These are phyloP conservation scores for Scheffersomyces parashehatae DNA, from an alignment of 1,139 yeast genomes.

Conservation along the genomic window DNA sequence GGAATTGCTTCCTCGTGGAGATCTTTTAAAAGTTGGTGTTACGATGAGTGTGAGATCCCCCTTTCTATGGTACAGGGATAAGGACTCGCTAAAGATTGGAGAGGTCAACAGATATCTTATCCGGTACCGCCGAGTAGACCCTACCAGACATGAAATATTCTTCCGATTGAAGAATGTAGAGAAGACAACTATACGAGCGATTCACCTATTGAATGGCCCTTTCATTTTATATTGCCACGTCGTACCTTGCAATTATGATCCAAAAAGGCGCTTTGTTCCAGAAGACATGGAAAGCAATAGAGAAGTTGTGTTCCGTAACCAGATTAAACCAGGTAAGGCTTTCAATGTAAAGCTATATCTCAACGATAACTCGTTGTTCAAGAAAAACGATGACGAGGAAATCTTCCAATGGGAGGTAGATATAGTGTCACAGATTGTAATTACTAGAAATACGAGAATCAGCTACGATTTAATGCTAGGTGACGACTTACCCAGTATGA, in stretches of 20 bases:
- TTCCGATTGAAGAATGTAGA: slow-evolving; percentile 54
- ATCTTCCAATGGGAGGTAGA: slow-evolving; percentile 22
- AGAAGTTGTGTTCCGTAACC: slow-evolving; percentile 40
- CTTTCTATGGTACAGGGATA: slow-evolving; percentile 43
- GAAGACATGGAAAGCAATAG: slow-evolving; percentile 20
- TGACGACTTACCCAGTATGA: slow-evolving; percentile 34
- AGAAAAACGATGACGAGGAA: slow-evolving; percentile 9
- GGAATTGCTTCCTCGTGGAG: too few species aligned
- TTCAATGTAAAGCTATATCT: slow-evolving; percentile 50
- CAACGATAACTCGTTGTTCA: slow-evolving; percentile 42
- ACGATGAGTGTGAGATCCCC: slow-evolving; percentile 1
- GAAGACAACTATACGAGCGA: slow-evolving; percentile 49
- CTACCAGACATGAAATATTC: slow-evolving; percentile 19
- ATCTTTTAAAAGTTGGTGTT: too few species aligned
- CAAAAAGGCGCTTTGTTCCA: slow-evolving; percentile 29
- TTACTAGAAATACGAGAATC: slow-evolving; percentile 18
- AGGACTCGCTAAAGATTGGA: slow-evolving; percentile 35
- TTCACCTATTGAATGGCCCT: slow-evolving; percentile 60
- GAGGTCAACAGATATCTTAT: slow-evolving; percentile 39
- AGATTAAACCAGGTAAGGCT: slow-evolving; percentile 63
- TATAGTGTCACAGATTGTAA: slow-evolving; percentile 22
- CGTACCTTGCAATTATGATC: slow-evolving; percentile 51
- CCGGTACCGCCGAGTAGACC: slow-evolving; percentile 25
- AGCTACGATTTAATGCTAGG: slow-evolving; percentile 21
- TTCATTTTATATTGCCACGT: slow-evolving; percentile 61